Conservation (phyloP, 768 basidiomycete genomes). For the Pseudohyphozyma bogoriensis region DNA sequence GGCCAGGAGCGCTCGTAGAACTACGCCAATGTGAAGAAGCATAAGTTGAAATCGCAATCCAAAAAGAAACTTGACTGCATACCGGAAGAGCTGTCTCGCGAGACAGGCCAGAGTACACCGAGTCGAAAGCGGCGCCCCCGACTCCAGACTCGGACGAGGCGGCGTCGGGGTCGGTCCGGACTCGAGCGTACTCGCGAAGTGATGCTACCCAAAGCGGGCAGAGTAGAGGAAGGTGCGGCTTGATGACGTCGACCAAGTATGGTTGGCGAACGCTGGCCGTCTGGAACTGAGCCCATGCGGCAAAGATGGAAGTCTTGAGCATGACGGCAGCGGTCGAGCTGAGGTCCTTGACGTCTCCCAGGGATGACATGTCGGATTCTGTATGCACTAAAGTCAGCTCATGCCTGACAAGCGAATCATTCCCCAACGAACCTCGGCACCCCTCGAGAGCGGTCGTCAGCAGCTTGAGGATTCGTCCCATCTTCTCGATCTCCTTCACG, state of each 20-base stretch:
- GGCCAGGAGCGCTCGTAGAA: conserved; percentile 79
- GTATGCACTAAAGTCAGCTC: neutral
- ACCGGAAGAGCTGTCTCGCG: conserved; percentile 86
- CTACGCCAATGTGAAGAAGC: conserved; percentile 41
- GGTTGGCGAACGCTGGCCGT: conserved; percentile 60
- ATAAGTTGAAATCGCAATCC: neutral
- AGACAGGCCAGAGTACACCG: conserved; percentile 75
- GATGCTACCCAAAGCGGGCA: conserved; percentile 79
- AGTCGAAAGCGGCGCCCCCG: conserved; percentile 58
- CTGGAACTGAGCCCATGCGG: conserved; percentile 90
- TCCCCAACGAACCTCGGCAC: conserved; percentile 59
- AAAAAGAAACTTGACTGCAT: conserved; percentile 39
- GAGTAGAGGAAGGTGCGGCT: conserved; percentile 63
- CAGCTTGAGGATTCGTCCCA: conserved; percentile 89
- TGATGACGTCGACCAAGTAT: conserved; percentile 71
- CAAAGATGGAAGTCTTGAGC: conserved; percentile 80
- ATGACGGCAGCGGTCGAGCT: conserved; percentile 92
- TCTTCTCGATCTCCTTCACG: conserved; percentile 74
- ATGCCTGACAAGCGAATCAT: neutral
- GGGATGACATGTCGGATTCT: conserved; percentile 74
- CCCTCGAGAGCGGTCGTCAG: conserved; percentile 80
- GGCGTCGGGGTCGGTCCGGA: conserved; percentile 72
- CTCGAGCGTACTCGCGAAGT: conserved; percentile 82
- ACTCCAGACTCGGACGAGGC: conserved; percentile 55
- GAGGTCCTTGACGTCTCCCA: conserved; percentile 75